These are phyloP conservation scores for Dioszegia aurantiaca DNA, from an alignment of 768 basidiomycete species.

Conservation along the genomic window DNA sequence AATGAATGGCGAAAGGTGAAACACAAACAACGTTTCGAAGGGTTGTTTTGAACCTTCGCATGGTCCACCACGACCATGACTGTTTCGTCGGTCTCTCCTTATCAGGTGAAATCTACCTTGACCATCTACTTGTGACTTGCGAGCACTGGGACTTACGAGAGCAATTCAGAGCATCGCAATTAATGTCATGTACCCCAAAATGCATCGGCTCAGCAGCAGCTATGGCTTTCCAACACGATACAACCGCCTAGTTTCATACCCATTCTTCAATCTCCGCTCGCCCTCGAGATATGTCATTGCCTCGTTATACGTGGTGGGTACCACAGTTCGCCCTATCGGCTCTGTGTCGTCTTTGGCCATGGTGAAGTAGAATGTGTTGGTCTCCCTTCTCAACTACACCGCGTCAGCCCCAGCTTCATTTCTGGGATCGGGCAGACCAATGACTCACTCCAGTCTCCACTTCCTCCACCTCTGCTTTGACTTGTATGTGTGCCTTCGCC, in stretches of 20 bases:
- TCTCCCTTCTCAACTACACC: constrained; percentile 53
- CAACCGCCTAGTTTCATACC: constrained; percentile 62
- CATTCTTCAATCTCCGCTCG: constrained; percentile 67
- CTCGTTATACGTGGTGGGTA: constrained; percentile 56
- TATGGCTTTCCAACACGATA: constrained; percentile 26
- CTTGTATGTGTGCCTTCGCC: constrained; percentile 50
- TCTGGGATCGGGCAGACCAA: neutral
- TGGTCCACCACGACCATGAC: neutral
- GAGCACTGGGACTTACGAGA: too few species aligned
- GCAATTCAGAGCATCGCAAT: too few species aligned
- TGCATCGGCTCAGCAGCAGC: too few species aligned
- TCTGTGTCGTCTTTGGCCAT: constrained; percentile 28
- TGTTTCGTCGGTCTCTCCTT: too few species aligned
- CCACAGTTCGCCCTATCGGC: constrained; percentile 42
- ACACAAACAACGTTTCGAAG: too few species aligned
- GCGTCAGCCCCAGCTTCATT: neutral
- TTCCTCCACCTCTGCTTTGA: constrained; percentile 54
- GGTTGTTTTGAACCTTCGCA: neutral
- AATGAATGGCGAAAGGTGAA: too few species aligned
- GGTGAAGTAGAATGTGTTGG: constrained; percentile 40
- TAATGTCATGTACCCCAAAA: too few species aligned
- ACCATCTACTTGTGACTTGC: too few species aligned
- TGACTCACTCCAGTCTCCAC: constrained; percentile 65
- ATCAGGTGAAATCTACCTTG: too few species aligned
- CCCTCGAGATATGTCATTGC: constrained; percentile 84